Evolutionary conservation across 306 rosid species (phyloP).

Genomic region (Dryas alaskensis): DNA sequence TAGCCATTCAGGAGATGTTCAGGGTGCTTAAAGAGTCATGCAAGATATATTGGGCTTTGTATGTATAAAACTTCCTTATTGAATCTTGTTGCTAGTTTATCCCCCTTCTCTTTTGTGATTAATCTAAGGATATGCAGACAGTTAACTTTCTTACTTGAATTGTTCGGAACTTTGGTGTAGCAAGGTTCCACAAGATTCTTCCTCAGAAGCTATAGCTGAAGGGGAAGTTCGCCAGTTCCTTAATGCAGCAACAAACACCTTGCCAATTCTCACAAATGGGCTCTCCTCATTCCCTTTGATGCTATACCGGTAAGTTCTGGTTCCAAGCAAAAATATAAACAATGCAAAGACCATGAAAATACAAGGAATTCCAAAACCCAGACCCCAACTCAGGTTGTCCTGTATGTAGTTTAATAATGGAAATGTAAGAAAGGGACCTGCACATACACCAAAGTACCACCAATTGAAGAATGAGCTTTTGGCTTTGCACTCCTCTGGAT

Average conservation of each 20-base stretch:
- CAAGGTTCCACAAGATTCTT: constrained; percentile 19
- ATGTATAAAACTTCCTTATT: neutral
- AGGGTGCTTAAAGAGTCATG: no score
- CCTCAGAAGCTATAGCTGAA: neutral
- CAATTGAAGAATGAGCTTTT: constrained; percentile 72
- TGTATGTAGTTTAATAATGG: constrained; percentile 35
- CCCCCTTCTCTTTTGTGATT: neutral
- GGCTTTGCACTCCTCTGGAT: constrained; percentile 49
- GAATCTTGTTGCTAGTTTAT: no score
- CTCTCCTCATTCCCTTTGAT: neutral
- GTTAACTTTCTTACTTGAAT: constrained; percentile 27
- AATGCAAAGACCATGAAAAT: constrained; percentile 17
- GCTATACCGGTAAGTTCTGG: constrained; percentile 20
- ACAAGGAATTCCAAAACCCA: constrained; percentile 32
- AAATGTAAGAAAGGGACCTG: constrained; percentile 32
- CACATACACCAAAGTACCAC: constrained; percentile 54
- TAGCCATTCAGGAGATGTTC: no score
- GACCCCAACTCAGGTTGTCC: constrained; percentile 32
- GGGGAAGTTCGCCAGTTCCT: constrained; percentile 25
- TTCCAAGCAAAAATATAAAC: constrained; percentile 17
- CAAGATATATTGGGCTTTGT: no score
- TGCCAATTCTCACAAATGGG: constrained; percentile 39
- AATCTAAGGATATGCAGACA: neutral
- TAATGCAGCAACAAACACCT: constrained; percentile 33
- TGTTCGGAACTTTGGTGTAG: constrained; percentile 21